Evolutionary conservation across 306 rosid genomes (phyloP), one percentile per base, ranked within the genome.

Genomic region (Pueraria montana): DNA sequence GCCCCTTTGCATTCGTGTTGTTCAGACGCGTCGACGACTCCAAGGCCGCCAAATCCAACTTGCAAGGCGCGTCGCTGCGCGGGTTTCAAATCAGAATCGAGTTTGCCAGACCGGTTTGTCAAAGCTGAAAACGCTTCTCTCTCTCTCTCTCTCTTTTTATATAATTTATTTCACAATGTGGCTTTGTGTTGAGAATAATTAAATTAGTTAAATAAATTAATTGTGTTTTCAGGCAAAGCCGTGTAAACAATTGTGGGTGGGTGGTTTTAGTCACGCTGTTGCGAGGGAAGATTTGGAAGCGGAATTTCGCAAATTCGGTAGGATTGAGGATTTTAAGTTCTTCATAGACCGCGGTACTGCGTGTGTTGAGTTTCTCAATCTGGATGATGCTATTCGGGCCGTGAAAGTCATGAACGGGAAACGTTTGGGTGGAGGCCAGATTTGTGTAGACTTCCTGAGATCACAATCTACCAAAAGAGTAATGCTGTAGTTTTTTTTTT

Each of bases 21-120:
- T 94, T 94, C 87, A 86, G 88, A 85, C 91, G 88, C 59, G 63
- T 85, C 53, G 91, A 89, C 77, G 97, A 94, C 50, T 94, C 98
- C 0, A 90, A 88, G 87, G 94, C 95, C 11, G 97, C 98, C 18
- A 94, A 94, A 83, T 81, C 84, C 20, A 88, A 92, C 13, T 65
- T 92, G 34, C 97, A 91, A 81, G 93, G 97, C 43, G 45, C 88
- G 23, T 32, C 46, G 66, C 76, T 91, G 8, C 93, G 89, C 16
- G 97, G 95, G 0, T 52, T 14, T 53, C 80, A 91, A 32, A 68
- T 94, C 75, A 91, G 87, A 79, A 92, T 94, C 56, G 97, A 94
- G 90, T 94, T 92, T 73, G 97, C 97, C 6, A 91, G 92, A 87
- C 98, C 95, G 94, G 98, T 94, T 92, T 85, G 97, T 92, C 8